Evolutionary conservation across 169 alveolate species (phyloP).

Genomic region (Perkinsus marinus): DNA sequence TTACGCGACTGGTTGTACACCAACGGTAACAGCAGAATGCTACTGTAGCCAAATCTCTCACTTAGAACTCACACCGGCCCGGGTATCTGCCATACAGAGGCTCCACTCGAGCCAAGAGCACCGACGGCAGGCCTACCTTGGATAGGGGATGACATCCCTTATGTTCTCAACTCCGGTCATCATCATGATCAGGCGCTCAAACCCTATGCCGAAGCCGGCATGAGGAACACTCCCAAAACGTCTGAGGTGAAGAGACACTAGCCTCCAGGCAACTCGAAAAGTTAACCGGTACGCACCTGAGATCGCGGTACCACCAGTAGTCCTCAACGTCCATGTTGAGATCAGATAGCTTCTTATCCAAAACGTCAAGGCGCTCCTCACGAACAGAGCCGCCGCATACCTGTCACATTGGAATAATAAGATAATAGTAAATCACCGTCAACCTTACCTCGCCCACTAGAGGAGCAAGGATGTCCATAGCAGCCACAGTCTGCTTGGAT

Average conservation of each 20-base stretch:
- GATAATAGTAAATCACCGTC: too few relatives aligned
- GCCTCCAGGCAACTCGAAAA: neutral
- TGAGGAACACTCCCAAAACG: conserved; percentile 93
- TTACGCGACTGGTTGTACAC: too few relatives aligned
- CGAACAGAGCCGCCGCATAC: conserved; percentile 81
- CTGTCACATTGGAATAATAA: too few relatives aligned
- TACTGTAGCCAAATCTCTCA: too few relatives aligned
- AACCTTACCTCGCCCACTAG: conserved; percentile 76
- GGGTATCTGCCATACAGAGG: conserved; percentile 7
- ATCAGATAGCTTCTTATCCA: conserved; percentile 70
- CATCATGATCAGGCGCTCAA: conserved; percentile 93
- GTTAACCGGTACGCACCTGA: conserved; percentile 8
- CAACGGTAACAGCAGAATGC: too few relatives aligned
- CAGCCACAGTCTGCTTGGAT: conserved; percentile 83
- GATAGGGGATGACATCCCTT: conserved; percentile 97
- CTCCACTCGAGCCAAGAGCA: too few relatives aligned
- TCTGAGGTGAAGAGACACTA: conserved; percentile 34
- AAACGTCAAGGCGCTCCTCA: conserved; percentile 85
- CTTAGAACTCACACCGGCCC: conserved; percentile 31
- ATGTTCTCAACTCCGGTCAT: conserved; percentile 97
- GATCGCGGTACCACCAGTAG: conserved; percentile 80
- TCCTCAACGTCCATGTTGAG: conserved; percentile 53
- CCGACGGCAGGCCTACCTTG: conserved; percentile 74
- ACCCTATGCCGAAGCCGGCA: conserved; percentile 95
- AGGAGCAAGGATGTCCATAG: conserved; percentile 89